Base-by-base conservation (phyloP, 1,284 basidiomycete species). In the Ceraceosorus bombacis region DNA sequence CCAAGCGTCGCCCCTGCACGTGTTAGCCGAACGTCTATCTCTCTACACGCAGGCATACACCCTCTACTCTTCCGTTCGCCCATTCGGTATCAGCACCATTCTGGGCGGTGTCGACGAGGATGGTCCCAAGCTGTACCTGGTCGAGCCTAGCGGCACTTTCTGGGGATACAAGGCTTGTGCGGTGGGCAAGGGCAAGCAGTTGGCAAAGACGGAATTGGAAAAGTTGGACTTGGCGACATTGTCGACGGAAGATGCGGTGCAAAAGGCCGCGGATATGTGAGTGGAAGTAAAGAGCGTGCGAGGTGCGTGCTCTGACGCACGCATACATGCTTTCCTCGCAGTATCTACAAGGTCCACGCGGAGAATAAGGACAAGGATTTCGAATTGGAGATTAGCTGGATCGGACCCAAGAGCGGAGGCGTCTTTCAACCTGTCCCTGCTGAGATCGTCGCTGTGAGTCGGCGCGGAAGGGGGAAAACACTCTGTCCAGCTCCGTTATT, bases 141-240 rank as follows among this genome's bases (percentile, higher is more conserved):
- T 98, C 58, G 95, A 99, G 79, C 95, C 95, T 1, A 93, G 89
- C 69, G 95, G 95, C 43, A 86, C 95, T 36, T 92, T 86, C 79
- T 89, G 87, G 79, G 90, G 76, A 51, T 77, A 77, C 68, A 67
- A 75, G 53, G 76, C 73, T 2, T 73, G 69, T 43, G 95, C 95
- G 6, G 86, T 95, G 15, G 95, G 95, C 58, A 99, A 98, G 79
- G 95, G 95, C 17, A 86, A 89, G 63, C 92, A 96, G 74, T 82
- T 98, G 64, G 95, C 95, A 15, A 97, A 96, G 83, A 98, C 94
- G 2, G 95, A 98, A 78, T 82, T 99, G 57, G 95, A 99, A 80
- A 98, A 99, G 80, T 84, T 97, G 59, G 88, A 90, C 70, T 81
- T 95, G 52, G 80, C 86, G 4, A 86, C 88, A 67, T 78, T 96